Evolutionary conservation across 306 rosid species (phyloP), one percentile per base, ranked within the genome.

Genomic region (Cyamopsis tetragonoloba): DNA sequence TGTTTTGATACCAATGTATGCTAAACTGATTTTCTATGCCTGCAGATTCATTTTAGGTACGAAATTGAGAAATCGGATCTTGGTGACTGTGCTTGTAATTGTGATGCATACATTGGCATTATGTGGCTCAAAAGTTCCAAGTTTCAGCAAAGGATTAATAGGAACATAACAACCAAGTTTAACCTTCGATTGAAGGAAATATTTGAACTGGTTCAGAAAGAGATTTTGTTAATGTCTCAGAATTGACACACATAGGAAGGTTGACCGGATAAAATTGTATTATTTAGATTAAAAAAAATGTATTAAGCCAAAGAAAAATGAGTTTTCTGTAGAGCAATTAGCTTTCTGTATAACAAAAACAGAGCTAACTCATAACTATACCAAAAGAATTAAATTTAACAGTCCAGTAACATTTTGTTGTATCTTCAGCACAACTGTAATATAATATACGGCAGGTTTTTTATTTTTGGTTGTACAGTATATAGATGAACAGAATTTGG

Each of bases 1-100:
- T n/a, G n/a, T n/a, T n/a, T n/a, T n/a, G n/a, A n/a, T n/a, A n/a
- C n/a, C n/a, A n/a, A n/a, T n/a, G n/a, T n/a, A n/a, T n/a, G n/a
- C n/a, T n/a, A 24, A 42, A 3, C 7, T 28, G 12, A 65, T 60
- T 6, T 6, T 35, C 1, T 1, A 1, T 71, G 12, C 22, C 4
- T 66, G 81, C 88, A 91, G 95, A 78, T 89, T 80, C 88, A 84
- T 65, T 70, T 89, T 19, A 85, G 85, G 80, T 87, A 77, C 54
- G 80, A 68, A 66, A 80, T 89, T 28, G 88, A 85, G 88, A 79
- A 77, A 44, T 88, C 81, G 4, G 31, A 8, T 18, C 37, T 75
- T 18, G 87, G 83, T 55, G 79, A 77, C 11, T 60, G 78, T 63
- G 83, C 79, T 26, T 83, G 96, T 70, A 85, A 82, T 65, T 92